Evolutionary conservation across 2,329 filamentous ascomycete genomes (phyloP).

Genomic region (Colletotrichum tofieldiae): DNA sequence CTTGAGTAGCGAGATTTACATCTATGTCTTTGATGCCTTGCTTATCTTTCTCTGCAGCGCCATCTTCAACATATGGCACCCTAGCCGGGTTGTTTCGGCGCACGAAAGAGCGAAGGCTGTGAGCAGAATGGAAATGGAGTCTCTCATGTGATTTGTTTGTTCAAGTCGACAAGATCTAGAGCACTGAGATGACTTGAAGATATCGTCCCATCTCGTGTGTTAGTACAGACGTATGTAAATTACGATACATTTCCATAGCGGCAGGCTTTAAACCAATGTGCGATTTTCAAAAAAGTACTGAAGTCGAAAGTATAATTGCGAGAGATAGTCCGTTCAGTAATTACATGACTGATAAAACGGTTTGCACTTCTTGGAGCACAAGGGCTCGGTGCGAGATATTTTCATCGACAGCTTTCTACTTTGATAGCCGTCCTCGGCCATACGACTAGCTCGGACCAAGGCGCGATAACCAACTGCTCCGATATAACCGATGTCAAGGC

Average conservation of each 20-base stretch:
- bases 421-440: slow-evolving; percentile 25
- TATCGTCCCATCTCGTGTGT: too few species aligned
- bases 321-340: too few species aligned
- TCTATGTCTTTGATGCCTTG: slow-evolving; percentile 60
- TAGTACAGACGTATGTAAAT: too few species aligned
- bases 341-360: too few species aligned
- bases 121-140: background rate
- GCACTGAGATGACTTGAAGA: too few species aligned
- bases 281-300: too few species aligned
- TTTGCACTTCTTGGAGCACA: too few species aligned
- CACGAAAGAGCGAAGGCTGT: background rate
- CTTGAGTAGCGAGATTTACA: slow-evolving; percentile 56
- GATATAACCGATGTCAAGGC: slow-evolving; percentile 15
- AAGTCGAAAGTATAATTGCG: too few species aligned
- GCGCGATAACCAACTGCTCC: slow-evolving; percentile 12
- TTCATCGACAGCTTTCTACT: background rate
- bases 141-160: background rate
- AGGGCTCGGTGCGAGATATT: too few species aligned
- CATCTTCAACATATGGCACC: slow-evolving; percentile 46
- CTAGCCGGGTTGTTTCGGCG: slow-evolving; percentile 21
- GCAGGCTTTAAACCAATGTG: too few species aligned
- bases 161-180: too few species aligned
- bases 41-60: slow-evolving; percentile 53
- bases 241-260: too few species aligned
- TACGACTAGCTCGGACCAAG: slow-evolving; percentile 21